Evolutionary conservation across 176 grass and related monocot species (phyloP).

Genomic region (Hordeum marinum): DNA sequence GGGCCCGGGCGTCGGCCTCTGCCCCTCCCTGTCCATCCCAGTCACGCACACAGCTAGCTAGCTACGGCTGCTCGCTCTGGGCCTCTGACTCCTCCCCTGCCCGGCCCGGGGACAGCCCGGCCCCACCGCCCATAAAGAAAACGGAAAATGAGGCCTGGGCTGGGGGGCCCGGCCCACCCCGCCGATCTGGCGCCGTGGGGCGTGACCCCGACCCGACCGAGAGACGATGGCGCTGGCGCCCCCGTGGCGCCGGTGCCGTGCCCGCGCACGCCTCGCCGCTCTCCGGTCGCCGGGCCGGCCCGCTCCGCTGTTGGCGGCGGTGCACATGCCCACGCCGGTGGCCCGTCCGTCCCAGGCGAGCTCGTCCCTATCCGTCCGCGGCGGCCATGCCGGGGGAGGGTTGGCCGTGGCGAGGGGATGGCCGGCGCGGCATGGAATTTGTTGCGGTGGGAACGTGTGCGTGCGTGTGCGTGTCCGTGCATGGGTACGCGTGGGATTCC

Average conservation of each 20-base stretch:
- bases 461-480: not conserved
- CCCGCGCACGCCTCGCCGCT: not conserved
- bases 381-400: not conserved
- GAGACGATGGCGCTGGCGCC: not conserved
- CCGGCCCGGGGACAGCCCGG: slow-evolving; percentile 12
- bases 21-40: slow-evolving; percentile 4
- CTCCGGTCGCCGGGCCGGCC: not conserved
- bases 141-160: not conserved
- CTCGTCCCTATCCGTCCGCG: not conserved
- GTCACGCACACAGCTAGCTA: slow-evolving; percentile 18
- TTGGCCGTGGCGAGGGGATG: not conserved
- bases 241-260: not conserved
- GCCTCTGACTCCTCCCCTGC: slow-evolving; percentile 20
- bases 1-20: slow-evolving; percentile 17
- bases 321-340: not conserved
- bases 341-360: not conserved
- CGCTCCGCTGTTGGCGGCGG: not conserved
- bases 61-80: not conserved
- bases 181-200: slow-evolving; percentile 8
- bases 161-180: not conserved
- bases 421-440: not conserved
- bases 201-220: slow-evolving; percentile 21
- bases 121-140: slow-evolving; percentile 23
- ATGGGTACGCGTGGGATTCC: not conserved
- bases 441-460: not conserved